Conservation (phyloP, 108 stramenopile species). For the Cyclotella distinguenda region DNA sequence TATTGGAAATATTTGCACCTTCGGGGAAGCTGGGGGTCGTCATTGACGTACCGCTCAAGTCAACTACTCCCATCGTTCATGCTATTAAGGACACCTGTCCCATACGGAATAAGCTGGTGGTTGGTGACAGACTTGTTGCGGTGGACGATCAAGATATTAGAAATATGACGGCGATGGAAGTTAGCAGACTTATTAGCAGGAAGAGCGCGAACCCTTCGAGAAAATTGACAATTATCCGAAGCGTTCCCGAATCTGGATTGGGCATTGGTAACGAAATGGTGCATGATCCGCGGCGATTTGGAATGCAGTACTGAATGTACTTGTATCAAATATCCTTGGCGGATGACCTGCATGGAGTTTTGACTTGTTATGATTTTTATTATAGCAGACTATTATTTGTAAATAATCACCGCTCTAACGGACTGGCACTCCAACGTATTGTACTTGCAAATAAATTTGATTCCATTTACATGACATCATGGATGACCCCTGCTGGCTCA, state of each 20-base stretch:
- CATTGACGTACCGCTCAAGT: constrained; percentile 32
- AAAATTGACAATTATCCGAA: constrained; percentile 41
- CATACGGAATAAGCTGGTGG: constrained; percentile 26
- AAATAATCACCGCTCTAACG: too few species aligned
- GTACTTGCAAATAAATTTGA: too few species aligned
- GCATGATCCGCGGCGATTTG: constrained; percentile 1
- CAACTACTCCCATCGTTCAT: constrained; percentile 38
- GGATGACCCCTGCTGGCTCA: too few species aligned
- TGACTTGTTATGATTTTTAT: too few species aligned
- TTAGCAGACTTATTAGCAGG: constrained; percentile 29
- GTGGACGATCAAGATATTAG: constrained; percentile 50
- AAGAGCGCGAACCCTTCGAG: constrained; percentile 36
- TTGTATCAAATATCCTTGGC: too few species aligned
- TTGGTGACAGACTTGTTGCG: constrained; percentile 46
- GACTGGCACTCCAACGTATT: too few species aligned
- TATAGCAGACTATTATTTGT: too few species aligned
- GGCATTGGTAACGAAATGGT: neutral
- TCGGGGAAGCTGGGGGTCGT: constrained; percentile 48
- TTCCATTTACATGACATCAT: too few species aligned
- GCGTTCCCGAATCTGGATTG: neutral
- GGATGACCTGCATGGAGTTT: too few species aligned
- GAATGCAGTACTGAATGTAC: constrained; percentile 1
- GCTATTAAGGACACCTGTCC: constrained; percentile 49
- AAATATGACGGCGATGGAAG: constrained; percentile 41
- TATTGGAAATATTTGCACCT: constrained; percentile 48